Evolutionary conservation across 192 early-diverging fungal genomes (phyloP).

Genomic region (Coemansia sp.): DNA sequence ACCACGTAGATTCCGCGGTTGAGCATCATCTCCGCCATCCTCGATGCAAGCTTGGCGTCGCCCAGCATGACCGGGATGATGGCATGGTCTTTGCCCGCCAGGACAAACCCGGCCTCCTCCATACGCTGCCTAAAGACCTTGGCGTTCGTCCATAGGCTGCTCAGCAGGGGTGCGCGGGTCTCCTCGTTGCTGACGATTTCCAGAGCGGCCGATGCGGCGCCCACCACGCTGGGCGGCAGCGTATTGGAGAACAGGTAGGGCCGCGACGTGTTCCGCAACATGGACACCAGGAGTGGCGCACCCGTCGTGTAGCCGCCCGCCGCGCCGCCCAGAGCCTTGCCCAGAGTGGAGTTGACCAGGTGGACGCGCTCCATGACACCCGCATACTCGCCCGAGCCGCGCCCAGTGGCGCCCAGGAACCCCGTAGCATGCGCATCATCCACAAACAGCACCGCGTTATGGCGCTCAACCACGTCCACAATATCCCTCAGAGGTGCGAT

Average conservation of each 20-base stretch:
- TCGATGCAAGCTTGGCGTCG: slow-evolving; percentile 53
- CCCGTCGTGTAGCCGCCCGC: slow-evolving; percentile 56
- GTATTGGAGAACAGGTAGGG: slow-evolving; percentile 62
- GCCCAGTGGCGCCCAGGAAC: slow-evolving; percentile 62
- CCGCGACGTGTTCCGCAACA: slow-evolving; percentile 56
- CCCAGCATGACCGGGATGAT: slow-evolving; percentile 61
- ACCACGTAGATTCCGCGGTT: slow-evolving; percentile 56
- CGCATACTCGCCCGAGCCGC: slow-evolving; percentile 68
- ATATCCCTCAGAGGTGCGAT: slow-evolving; percentile 65
- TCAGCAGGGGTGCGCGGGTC: slow-evolving; percentile 47
- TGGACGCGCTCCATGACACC: slow-evolving; percentile 57
- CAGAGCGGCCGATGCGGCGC: slow-evolving; percentile 54
- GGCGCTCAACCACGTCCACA: slow-evolving; percentile 66
- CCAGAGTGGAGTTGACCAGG: slow-evolving; percentile 61
- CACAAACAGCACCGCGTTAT: slow-evolving; percentile 69
- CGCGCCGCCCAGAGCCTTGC: slow-evolving; percentile 59
- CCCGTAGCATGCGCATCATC: slow-evolving; percentile 76
- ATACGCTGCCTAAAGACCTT: slow-evolving; percentile 59
- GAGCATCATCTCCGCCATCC: slow-evolving; percentile 57
- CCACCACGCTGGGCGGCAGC: slow-evolving; percentile 56
- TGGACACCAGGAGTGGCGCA: slow-evolving; percentile 34
- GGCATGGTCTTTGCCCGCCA: slow-evolving; percentile 62
- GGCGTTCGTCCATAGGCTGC: slow-evolving; percentile 61
- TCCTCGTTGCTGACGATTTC: slow-evolving; percentile 54
- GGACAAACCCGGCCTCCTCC: slow-evolving; percentile 59